Base-by-base conservation (phyloP, 1,284 basidiomycete species). In the Tetrapyrgos nigripes region DNA sequence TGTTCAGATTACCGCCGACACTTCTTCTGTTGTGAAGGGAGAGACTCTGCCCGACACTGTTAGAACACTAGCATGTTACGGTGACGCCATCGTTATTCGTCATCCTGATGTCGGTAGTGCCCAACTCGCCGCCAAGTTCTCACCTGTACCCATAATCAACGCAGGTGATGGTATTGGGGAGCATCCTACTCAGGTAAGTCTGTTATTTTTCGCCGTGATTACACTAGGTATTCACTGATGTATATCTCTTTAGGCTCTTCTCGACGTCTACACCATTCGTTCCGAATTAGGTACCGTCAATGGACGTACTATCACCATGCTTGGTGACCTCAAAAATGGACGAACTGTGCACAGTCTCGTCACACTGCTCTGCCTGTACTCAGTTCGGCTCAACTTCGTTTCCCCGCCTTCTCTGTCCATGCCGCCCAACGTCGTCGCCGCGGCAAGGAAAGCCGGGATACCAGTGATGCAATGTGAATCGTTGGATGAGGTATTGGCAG, bases 281-380 rank as follows among this genome's bases (percentile, higher is more conserved):
- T 96, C 94, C 50, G 97, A 99, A 78, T 86, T 99, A 46, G 97
- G 97, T 62, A 98, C 97, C 0, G 95, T 99, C 64, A 98, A 98
- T 70, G 97, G 97, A 50, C 89, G 94, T 58, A 97, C 94, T 13
- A 91, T 99, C 71, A 99, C 97, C 10, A 76, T 96, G 31, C 86
- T 99, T 9, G 97, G 97, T 60, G 97, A 99, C 76, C 83, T 99
- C 68, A 98, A 98, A 84, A 97, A 99, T 72, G 97, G 97, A 40
- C 89, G 97, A 59, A 99, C 97, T 0, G 96, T 98, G 1, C 97
- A 99, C 80, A 94, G 92, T 66, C 85, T 99, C 53, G 97, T 98
- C 68, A 93, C 93, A 45, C 83, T 99, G 9, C 86, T 99, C 6
- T 94, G 88, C 68, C 84, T 97, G 50, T 99, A 99, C 82, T 90